phyloP scores from a whole-genome alignment of 495 filamentous ascomycete species.

The Talaromyces trachyspermus region DNA sequence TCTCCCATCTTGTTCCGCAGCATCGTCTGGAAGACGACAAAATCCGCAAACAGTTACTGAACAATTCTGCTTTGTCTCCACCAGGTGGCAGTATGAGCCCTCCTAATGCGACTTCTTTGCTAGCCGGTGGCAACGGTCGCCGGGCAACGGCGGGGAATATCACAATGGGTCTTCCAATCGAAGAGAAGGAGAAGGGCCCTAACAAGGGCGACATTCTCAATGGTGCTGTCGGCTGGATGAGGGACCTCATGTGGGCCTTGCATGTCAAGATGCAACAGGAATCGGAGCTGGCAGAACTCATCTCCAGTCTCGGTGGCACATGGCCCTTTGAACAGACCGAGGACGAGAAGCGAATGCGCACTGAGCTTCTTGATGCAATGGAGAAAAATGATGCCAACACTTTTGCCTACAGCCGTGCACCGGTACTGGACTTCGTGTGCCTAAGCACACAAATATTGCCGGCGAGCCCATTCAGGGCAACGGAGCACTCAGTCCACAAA shows the following conservation, averaged over 20 bases:
- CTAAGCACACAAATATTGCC: constrained; percentile 85
- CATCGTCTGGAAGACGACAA: constrained; percentile 97
- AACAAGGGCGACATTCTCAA: constrained; percentile 99
- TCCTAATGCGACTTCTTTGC: constrained; percentile 70
- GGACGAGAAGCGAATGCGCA: constrained; percentile 91
- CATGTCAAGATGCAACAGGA: constrained; percentile 82
- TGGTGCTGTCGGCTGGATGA: constrained; percentile 91
- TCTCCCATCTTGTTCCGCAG: constrained; percentile 84
- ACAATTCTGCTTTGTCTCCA: constrained; percentile 80
- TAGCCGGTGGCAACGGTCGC: constrained; percentile 77
- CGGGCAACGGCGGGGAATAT: constrained; percentile 80
- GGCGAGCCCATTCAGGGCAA: constrained; percentile 61
- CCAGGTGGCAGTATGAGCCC: constrained; percentile 56
- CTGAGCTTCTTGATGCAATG: constrained; percentile 78
- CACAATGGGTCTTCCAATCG: constrained; percentile 79
- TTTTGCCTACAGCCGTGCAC: constrained; percentile 77
- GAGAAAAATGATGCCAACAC: constrained; percentile 62
- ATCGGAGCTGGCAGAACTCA: constrained; percentile 67
- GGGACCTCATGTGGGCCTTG: constrained; percentile 95
- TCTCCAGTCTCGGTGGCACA: constrained; percentile 60
- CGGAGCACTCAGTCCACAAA: constrained; percentile 46
- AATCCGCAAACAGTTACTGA: constrained; percentile 86
- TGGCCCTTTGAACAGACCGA: constrained; percentile 82
- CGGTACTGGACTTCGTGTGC: constrained; percentile 84
- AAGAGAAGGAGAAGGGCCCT: constrained; percentile 97